phyloP scores from a whole-genome alignment of 495 filamentous ascomycete genomes.

The Xylaria longipes region DNA sequence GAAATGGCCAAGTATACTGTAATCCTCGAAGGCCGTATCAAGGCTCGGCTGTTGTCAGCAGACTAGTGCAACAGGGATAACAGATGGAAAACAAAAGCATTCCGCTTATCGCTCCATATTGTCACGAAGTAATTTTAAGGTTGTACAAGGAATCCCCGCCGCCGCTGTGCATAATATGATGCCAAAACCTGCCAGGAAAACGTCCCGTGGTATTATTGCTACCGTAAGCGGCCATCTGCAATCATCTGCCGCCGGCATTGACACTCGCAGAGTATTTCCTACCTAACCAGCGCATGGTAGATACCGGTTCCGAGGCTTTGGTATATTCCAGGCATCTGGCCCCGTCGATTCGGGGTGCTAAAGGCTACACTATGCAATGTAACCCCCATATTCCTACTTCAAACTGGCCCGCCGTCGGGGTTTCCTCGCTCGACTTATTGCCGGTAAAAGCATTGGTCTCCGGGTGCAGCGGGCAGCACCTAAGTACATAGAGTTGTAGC shows the following conservation, averaged over 20 bases:
- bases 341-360: neutral
- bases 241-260: slow-evolving; percentile 14
- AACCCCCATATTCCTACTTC: neutral
- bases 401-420: neutral
- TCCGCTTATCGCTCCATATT: neutral
- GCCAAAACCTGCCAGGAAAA: neutral
- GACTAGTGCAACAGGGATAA: neutral
- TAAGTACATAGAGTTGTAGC: neutral
- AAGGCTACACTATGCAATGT: slow-evolving; percentile 11
- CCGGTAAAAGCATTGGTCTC: neutral
- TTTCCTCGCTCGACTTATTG: neutral
- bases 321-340: slow-evolving; percentile 12
- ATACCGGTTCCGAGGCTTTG: slow-evolving; percentile 11
- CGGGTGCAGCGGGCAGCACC: neutral
- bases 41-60: slow-evolving; percentile 2
- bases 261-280: slow-evolving; percentile 21
- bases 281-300: neutral
- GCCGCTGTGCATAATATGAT: neutral
- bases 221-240: slow-evolving; percentile 9
- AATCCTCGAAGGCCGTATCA: neutral
- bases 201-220: neutral
- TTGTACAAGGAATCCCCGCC: neutral
- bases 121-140: neutral
- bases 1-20: too few species aligned
- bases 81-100: neutral